Conservation (phyloP, 305 asterid species). For the Withania somnifera region DNA sequence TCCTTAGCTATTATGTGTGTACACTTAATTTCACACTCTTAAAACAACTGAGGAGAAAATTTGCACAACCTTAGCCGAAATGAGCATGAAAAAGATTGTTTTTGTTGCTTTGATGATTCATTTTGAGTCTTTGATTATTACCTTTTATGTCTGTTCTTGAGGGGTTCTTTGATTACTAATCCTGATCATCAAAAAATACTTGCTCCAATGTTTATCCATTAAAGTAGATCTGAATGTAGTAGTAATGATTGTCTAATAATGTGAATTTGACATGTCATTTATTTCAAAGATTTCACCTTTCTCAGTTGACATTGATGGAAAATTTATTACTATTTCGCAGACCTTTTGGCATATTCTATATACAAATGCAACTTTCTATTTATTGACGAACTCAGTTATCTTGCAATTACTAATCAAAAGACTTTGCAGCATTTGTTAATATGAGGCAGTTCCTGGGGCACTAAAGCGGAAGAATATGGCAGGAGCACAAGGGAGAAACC, state of each 20-base stretch:
- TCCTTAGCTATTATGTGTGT: no score
- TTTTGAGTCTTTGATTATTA: not conserved
- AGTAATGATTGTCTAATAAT: not conserved
- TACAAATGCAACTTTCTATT: no score
- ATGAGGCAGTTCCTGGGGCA: conserved; percentile 44
- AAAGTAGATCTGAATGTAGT: not conserved
- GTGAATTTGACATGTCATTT: not conserved
- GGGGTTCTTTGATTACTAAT: not conserved
- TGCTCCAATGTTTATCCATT: not conserved
- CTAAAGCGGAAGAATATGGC: conserved; percentile 58
- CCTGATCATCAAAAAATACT: not conserved
- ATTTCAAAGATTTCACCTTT: not conserved
- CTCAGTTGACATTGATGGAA: not conserved
- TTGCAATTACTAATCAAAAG: not conserved
- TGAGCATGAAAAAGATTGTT: not conserved
- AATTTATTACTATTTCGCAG: not conserved
- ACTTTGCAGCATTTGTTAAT: conserved; percentile 7
- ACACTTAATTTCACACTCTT: no score
- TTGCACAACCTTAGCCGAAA: no score
- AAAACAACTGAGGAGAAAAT: no score
- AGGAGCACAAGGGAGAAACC: conserved; percentile 50
- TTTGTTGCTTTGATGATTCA: not conserved
- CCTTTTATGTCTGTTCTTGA: not conserved
- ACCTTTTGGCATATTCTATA: not conserved
- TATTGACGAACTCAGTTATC: not conserved